Base-by-base conservation (phyloP, 495 filamentous ascomycete genomes). In the Hypoxylon subgilvum region DNA sequence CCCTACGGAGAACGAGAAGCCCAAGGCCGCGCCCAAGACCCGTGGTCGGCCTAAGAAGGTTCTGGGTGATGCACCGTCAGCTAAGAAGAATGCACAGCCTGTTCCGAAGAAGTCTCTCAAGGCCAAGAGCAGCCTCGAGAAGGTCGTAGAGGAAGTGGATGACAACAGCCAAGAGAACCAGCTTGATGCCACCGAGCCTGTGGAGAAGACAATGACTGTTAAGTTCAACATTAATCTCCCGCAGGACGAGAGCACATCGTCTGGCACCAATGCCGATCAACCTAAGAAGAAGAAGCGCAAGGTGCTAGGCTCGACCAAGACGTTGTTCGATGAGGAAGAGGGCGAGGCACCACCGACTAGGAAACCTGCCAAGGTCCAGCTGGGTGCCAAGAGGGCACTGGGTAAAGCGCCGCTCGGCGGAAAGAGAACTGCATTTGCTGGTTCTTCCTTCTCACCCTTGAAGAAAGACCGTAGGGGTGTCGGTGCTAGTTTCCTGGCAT, bases 301-400 rank as follows among this genome's bases (percentile, higher is more conserved):
- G 69, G 54, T 80, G 16, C 61, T 86, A 1, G 82, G 91, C 10
- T 83, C 84, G 9, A 76, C 75, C 14, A 88, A 84, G 69, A 89
- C 81, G 21, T 59, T 94, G 13, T 88, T 94, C 63, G 89, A 92
- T 39, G 90, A 88, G 1, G 91, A 91, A 9, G 90, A 89, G 2
- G 84, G 76, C 0, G 82, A 85, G 49, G 69, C 69, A 39, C 54
- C 39, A 60, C 71, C 43, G 21, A 36, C 52, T 28, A 71, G 63
- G 54, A 67, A 74, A 65, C 75, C 73, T 19, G 70, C 70, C 36
- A 73, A 75, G 49, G 48, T 67, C 3, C 58, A 71, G 22, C 60
- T 70, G n/a, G 64, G 63, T 16, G 63, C 51, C 0, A 65, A 69
- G 38, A 69, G 60, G 7, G 56, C 58, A 5, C 31, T 57, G 0